Conservation (phyloP, 768 basidiomycete species). For the Phallus indusiatus region DNA sequence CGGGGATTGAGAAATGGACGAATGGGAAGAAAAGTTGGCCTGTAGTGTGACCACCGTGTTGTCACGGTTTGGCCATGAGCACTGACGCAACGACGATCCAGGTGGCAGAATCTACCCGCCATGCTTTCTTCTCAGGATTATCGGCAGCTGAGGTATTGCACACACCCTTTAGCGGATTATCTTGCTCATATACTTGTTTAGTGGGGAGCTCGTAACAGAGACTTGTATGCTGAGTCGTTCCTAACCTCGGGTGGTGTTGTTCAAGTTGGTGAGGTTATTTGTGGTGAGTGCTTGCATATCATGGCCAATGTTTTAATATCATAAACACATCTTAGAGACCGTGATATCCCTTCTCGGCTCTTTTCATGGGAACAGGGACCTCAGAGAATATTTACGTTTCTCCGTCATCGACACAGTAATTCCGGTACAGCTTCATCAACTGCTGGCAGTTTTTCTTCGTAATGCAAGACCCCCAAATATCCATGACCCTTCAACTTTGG, state of each 20-base stretch:
- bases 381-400: slow-evolving; percentile 55
- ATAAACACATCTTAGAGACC: slow-evolving; percentile 38
- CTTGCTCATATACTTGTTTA: not conserved
- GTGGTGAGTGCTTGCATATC: not conserved
- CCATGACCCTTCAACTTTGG: slow-evolving; percentile 55
- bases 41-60: no score
- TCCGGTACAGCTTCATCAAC: slow-evolving; percentile 35
- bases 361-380: slow-evolving; percentile 59
- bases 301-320: not conserved
- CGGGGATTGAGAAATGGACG: no score
- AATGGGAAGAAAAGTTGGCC: no score
- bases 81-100: not conserved
- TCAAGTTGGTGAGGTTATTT: slow-evolving; percentile 4
- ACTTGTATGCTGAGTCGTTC: not conserved
- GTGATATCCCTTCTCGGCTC: slow-evolving; percentile 56
- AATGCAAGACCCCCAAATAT: slow-evolving; percentile 54
- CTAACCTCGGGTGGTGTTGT: not conserved
- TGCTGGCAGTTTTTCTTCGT: slow-evolving; percentile 56
- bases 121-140: slow-evolving; percentile 6
- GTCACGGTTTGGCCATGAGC: not conserved
- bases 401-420: slow-evolving; percentile 48
- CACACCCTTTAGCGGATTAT: not conserved
- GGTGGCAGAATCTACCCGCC: not conserved
- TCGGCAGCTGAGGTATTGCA: not conserved
- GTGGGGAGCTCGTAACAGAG: not conserved